Evolutionary conservation across 192 early-diverging fungal species (phyloP).

Genomic region (Gigaspora rosea): DNA sequence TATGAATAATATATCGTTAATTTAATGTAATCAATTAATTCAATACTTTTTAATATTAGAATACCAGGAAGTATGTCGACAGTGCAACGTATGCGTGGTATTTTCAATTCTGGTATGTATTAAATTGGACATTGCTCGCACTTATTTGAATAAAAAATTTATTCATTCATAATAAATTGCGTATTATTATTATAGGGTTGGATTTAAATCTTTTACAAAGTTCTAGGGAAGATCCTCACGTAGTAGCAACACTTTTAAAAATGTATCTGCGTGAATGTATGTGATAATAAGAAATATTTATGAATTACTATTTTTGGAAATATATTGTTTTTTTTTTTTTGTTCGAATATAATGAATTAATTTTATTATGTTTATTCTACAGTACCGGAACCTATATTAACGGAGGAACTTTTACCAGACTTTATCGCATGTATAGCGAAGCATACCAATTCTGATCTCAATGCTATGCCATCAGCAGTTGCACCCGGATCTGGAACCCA

Average conservation of each 20-base stretch:
- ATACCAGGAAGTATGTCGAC: conserved; percentile 13
- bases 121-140: neutral
- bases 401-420: conserved; percentile 45
- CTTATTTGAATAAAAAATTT: neutral
- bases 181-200: conserved; percentile 4
- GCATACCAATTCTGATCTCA: neutral
- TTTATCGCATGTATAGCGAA: conserved; percentile 38
- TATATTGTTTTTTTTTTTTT: too few species aligned
- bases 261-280: conserved; percentile 63
- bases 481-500: conserved; percentile 32
- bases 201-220: conserved; percentile 31
- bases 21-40: neutral
- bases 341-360: too few species aligned
- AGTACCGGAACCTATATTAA: conserved; percentile 57
- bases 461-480: conserved; percentile 16
- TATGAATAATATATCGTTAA: neutral
- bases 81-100: neutral
- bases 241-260: conserved; percentile 60
- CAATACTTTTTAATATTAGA: neutral
- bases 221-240: conserved; percentile 51
- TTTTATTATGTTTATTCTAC: neutral
- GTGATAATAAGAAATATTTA: neutral
- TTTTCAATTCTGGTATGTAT: conserved; percentile 22
- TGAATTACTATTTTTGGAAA: too few species aligned
- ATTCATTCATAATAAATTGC: neutral